Percentiles rank a stretch among this genome's conserved stretches.
Evolutionary conservation across 2,329 filamentous ascomycete genomes (phyloP).

Genomic region (Aspergillus hortae): DNA sequence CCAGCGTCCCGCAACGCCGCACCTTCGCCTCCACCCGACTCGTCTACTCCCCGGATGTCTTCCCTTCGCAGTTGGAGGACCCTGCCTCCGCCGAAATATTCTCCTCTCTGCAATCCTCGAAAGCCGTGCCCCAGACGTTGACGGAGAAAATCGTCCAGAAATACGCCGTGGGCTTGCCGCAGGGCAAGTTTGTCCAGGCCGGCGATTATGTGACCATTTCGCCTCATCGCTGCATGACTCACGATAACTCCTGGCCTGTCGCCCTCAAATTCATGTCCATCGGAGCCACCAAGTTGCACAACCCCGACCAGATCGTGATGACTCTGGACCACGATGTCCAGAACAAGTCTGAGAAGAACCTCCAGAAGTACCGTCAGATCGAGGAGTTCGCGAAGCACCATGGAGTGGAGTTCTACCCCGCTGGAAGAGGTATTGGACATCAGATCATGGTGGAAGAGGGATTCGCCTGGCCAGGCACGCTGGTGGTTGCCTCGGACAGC

Average conservation of each 20-base stretch:
- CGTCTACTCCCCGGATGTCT: conserved; percentile 48
- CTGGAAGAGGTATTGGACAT: conserved; percentile 80
- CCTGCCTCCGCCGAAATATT: conserved; percentile 67
- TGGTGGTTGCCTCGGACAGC: conserved; percentile 67
- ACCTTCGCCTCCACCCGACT: conserved; percentile 27
- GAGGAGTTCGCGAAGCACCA: conserved; percentile 77
- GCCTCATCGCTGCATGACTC: conserved; percentile 76
- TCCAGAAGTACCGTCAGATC: conserved; percentile 79
- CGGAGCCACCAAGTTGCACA: conserved; percentile 69
- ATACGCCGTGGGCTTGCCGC: conserved; percentile 70
- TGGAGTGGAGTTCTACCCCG: conserved; percentile 72
- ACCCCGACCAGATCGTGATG: conserved; percentile 73
- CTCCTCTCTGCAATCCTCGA: conserved; percentile 63
- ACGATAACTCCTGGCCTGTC: conserved; percentile 79
- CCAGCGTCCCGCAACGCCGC: conserved; percentile 23
- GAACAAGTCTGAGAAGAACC: conserved; percentile 71
- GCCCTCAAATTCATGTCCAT: conserved; percentile 78
- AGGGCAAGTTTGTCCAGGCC: conserved; percentile 69
- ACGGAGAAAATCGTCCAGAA: conserved; percentile 91
- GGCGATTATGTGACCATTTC: conserved; percentile 81
- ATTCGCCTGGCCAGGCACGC: conserved; percentile 78
- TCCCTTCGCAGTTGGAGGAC: conserved; percentile 62
- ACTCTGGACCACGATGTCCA: conserved; percentile 87
- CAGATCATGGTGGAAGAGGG: conserved; percentile 74
- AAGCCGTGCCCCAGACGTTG: conserved; percentile 64